Evolutionary conservation across 179 eudicot genomes (phyloP).

Genomic region (Silene vulgaris): DNA sequence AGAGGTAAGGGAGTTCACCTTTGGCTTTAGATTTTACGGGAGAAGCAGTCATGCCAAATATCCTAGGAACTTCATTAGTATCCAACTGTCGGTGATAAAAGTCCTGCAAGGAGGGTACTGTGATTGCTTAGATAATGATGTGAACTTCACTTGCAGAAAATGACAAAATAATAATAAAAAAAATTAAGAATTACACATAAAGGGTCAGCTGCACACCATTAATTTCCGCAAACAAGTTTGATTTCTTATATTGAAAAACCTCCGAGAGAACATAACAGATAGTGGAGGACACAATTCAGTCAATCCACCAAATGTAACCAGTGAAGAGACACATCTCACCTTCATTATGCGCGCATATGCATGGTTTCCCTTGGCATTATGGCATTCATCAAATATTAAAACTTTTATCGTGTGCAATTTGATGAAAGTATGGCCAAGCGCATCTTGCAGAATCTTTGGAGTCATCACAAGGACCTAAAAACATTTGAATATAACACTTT

Average conservation of each 20-base stretch:
- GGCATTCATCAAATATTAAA: conserved; percentile 89
- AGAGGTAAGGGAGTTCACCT: conserved; percentile 36
- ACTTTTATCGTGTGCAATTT: conserved; percentile 58
- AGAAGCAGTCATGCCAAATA: conserved; percentile 97
- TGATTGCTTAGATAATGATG: not conserved
- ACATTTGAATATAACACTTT: not conserved
- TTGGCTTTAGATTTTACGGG: conserved; percentile 73
- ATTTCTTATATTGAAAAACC: not conserved
- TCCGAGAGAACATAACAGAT: not conserved
- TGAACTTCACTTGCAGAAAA: not conserved
- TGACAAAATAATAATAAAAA: not conserved
- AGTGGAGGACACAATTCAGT: not conserved
- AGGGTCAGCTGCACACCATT: not conserved
- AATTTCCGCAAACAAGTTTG: not conserved
- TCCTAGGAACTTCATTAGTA: conserved; percentile 59
- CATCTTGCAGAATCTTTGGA: conserved; percentile 60
- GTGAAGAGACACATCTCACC: conserved; percentile 32
- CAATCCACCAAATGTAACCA: not conserved
- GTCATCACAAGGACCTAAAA: conserved; percentile 92
- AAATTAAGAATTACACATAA: not conserved
- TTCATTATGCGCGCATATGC: conserved; percentile 80
- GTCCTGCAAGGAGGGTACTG: conserved; percentile 40
- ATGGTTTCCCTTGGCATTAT: conserved; percentile 71
- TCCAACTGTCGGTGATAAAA: conserved; percentile 56
- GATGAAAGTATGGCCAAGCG: conserved; percentile 67